These are phyloP conservation scores for Dicorynia guianensis DNA, from an alignment of 306 rosid genomes.

Conservation along the genomic window DNA sequence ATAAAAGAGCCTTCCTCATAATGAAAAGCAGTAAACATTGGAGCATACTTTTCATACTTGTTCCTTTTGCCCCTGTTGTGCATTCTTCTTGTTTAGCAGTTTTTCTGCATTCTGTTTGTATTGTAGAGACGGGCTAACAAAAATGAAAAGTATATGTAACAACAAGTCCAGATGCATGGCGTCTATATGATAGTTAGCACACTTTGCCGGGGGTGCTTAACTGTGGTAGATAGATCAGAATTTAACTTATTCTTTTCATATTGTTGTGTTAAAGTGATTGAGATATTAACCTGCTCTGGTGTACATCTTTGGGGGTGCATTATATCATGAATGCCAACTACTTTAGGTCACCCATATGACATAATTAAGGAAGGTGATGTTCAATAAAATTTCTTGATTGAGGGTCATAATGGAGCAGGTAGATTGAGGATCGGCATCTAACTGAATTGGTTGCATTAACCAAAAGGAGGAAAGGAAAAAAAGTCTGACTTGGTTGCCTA, in stretches of 20 bases:
- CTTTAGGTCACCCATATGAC: conserved; percentile 47
- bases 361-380: conserved; percentile 37
- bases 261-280: conserved; percentile 37
- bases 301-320: conserved; percentile 33
- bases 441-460: conserved; percentile 39
- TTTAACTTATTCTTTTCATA: neutral
- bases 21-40: neutral
- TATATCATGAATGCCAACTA: conserved; percentile 35
- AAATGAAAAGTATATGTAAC: no score
- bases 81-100: neutral
- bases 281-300: conserved; percentile 26
- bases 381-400: conserved; percentile 33
- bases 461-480: neutral
- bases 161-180: conserved; percentile 8
- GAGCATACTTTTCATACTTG: no score
- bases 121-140: no score
- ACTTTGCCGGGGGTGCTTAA: neutral
- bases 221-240: neutral
- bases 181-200: neutral
- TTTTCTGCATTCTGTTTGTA: neutral
- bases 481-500: conserved; percentile 31
- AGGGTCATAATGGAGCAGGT: conserved; percentile 44
- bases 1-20: conserved; percentile 29
- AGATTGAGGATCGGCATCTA: conserved; percentile 36
- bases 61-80: neutral